Base-by-base conservation (phyloP, 2,329 filamentous ascomycete genomes). In the Xylaria sp. region DNA sequence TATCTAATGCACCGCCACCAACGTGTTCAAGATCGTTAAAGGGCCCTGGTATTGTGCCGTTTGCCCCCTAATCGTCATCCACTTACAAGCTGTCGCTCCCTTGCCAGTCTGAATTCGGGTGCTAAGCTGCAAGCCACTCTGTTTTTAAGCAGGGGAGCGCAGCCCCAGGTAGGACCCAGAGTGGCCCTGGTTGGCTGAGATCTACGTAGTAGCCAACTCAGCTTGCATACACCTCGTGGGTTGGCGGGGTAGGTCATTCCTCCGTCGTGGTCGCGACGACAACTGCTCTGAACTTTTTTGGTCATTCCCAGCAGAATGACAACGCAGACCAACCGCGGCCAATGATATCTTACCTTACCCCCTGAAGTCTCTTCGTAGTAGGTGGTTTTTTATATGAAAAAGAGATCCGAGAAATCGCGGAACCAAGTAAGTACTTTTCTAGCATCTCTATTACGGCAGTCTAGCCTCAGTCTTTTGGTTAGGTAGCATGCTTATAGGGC, bases 181-280 rank as follows among this genome's bases (percentile, higher is more conserved):
- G 20, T 20, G 28, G 38, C 59, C 42, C 54, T 49, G 36, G 64
- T 63, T 44, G 20, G 59, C 48, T 36, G 46, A 38, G 28, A 58
- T 49, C 11, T 20, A 10, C 33, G 33, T 33, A 33, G 31, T 33
- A 42, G 26, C 42, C 33, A 33, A 2, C 31, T 33, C n/a, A 17
- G 40, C 49, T 40, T 31, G n/a, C 36, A 54, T 59, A 42, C 17
- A 63, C 9, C 17, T 51, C 42, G 53, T 15, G 20, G 31, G 17
- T 38, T 60, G 65, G 65, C 46, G 65, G 65, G 65, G 65, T 67
- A 63, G 11, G 31, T 6, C 4, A 33, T 31, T 15, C 44, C 38
- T 31, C 23, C 17, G 10, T 63, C 67, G 63, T 69, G 54, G 44
- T 36, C 48, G 40, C 63, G 59, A 63, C n/a, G 6, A 36, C 5